phyloP scores from a whole-genome alignment of 768 basidiomycete genomes.

The Amanita molliuscula region DNA sequence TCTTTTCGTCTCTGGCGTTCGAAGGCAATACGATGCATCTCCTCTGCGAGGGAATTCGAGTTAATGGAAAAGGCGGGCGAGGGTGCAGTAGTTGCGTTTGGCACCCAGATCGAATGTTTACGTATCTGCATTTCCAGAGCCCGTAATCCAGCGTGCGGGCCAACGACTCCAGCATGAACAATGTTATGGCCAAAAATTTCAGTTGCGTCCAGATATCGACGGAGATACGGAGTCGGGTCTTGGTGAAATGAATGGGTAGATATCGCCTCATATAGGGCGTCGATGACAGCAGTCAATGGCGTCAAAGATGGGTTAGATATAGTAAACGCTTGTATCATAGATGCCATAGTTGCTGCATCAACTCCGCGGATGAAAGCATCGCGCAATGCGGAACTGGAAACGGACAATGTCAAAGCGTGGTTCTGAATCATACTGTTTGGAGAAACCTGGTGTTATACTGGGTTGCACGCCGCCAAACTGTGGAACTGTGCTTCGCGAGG shows the following conservation, averaged over 20 bases:
- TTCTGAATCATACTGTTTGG: conserved; percentile 11
- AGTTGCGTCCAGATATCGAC: conserved; percentile 43
- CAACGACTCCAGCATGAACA: conserved; percentile 43
- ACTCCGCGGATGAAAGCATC: conserved; percentile 38
- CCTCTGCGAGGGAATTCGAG: conserved; percentile 32
- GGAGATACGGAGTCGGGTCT: conserved; percentile 31
- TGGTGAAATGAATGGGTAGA: conserved; percentile 19
- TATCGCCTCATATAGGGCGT: conserved; percentile 46
- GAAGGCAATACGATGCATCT: conserved; percentile 51
- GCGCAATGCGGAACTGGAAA: conserved; percentile 27
- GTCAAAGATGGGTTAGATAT: conserved; percentile 37
- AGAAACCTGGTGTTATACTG: not conserved
- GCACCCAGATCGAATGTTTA: conserved; percentile 44
- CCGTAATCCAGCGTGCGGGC: conserved; percentile 44
- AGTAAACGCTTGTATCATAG: conserved; percentile 42
- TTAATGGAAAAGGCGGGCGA: conserved; percentile 9
- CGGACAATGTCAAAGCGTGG: conserved; percentile 14
- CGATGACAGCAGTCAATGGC: conserved; percentile 38
- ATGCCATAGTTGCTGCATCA: conserved; percentile 38
- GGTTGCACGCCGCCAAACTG: not conserved
- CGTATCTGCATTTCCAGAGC: conserved; percentile 52
- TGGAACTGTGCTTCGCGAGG: not conserved
- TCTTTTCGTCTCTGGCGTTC: conserved; percentile 55
- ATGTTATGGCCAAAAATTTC: conserved; percentile 37
- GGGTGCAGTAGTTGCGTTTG: conserved; percentile 15